These are phyloP conservation scores for Chalaropsis ovoidea DNA, from an alignment of 2,329 filamentous ascomycete genomes.

Conservation along the genomic window DNA sequence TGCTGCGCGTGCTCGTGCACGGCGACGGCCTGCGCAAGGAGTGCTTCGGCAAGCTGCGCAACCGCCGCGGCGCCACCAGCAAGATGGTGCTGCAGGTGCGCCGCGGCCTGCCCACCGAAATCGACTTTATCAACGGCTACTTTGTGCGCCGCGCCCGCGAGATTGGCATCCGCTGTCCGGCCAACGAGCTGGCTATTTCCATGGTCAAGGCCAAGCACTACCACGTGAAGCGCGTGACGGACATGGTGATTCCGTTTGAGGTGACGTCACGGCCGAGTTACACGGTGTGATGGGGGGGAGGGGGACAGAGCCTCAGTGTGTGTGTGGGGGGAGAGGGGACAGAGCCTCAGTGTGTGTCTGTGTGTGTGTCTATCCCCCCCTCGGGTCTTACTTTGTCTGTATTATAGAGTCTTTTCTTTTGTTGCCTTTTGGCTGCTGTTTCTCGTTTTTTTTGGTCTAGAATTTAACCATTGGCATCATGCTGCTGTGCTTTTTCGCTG, in stretches of 20 bases:
- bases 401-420: conserved; percentile 19
- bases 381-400: neutral
- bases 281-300: neutral
- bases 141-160: conserved; percentile 63
- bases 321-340: no score
- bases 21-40: conserved; percentile 51
- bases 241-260: conserved; percentile 33
- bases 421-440: neutral
- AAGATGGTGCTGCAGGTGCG: conserved; percentile 59
- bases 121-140: conserved; percentile 83
- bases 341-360: no score
- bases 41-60: conserved; percentile 48
- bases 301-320: no score
- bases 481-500: neutral
- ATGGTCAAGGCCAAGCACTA: conserved; percentile 61
- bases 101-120: conserved; percentile 55
- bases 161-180: conserved; percentile 58
- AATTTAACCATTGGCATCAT: conserved; percentile 15
- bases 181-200: conserved; percentile 63
- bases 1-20: conserved; percentile 48
- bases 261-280: conserved; percentile 30
- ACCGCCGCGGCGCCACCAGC: conserved; percentile 45
- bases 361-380: conserved; percentile 12
- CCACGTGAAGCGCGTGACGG: conserved; percentile 31
- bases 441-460: conserved; percentile 11